phyloP scores from a whole-genome alignment of 139 green algal species.

The Trebouxia sp. region DNA sequence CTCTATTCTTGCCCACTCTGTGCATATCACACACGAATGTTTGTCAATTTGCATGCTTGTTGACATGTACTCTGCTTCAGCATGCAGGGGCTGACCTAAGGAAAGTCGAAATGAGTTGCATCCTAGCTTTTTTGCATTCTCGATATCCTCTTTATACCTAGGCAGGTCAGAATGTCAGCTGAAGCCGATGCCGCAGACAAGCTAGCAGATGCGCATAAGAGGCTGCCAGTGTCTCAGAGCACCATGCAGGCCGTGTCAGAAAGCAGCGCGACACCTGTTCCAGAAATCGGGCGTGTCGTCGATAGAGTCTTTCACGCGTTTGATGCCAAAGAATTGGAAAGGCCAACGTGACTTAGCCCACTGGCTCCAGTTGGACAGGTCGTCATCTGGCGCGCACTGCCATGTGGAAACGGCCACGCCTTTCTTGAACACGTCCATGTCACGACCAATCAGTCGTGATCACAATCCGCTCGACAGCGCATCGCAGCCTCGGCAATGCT shows the following conservation, averaged over 20 bases:
- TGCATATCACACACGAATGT: too few relatives aligned
- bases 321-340: neutral
- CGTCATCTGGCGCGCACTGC: constrained; percentile 7
- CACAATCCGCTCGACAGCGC: too few relatives aligned
- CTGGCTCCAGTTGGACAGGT: constrained; percentile 6
- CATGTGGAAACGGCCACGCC: constrained; percentile 13
- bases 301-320: neutral
- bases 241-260: neutral
- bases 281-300: constrained; percentile 19
- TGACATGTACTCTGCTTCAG: too few relatives aligned
- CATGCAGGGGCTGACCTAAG: constrained; percentile 46
- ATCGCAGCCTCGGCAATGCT: too few relatives aligned
- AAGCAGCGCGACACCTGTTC: constrained; percentile 12
- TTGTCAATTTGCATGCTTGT: too few relatives aligned
- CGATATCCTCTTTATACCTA: constrained; percentile 38
- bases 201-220: neutral
- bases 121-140: constrained; percentile 23
- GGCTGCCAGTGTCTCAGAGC: neutral
- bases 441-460: too few relatives aligned
- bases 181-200: neutral
- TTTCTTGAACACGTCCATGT: constrained; percentile 22
- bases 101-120: constrained; percentile 80
- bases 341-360: constrained; percentile 13
- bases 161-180: neutral
- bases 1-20: constrained; percentile 80